These are phyloP conservation scores for Umbelopsis sp. DNA, from an alignment of 192 early-diverging fungal species.

Conservation along the genomic window DNA sequence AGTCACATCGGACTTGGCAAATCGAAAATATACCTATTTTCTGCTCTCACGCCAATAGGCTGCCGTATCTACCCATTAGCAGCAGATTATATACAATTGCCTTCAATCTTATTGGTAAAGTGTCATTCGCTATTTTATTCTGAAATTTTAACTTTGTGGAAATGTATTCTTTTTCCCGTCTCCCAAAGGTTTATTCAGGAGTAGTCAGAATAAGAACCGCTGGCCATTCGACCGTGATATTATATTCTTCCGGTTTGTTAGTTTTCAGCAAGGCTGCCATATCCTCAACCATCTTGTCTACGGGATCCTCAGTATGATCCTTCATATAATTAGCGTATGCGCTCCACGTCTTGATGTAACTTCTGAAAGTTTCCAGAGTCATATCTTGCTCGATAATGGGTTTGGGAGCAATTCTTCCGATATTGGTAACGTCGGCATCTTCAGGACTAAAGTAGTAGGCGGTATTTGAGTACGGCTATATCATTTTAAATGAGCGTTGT, in stretches of 20 bases:
- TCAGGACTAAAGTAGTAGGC: conserved; percentile 40
- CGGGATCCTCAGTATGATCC: conserved; percentile 45
- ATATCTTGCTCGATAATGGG: conserved; percentile 44
- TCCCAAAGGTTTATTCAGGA: neutral
- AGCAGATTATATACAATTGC: too few species aligned
- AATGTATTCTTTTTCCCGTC: too few species aligned
- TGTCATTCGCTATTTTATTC: neutral
- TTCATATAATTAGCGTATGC: conserved; percentile 57
- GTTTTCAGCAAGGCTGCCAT: conserved; percentile 30
- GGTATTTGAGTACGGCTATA: conserved; percentile 43
- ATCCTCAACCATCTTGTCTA: conserved; percentile 46
- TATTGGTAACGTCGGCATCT: neutral
- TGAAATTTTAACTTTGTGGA: too few species aligned
- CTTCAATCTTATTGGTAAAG: too few species aligned
- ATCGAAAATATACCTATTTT: too few species aligned
- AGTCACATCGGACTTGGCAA: neutral
- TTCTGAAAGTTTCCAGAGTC: conserved; percentile 40
- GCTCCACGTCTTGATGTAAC: conserved; percentile 62
- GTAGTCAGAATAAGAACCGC: conserved; percentile 47
- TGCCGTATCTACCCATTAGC: too few species aligned
- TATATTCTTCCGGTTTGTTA: conserved; percentile 31
- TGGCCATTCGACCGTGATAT: conserved; percentile 53
- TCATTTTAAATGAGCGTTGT: neutral
- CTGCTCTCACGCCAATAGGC: too few species aligned
- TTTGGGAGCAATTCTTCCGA: neutral